Evolutionary conservation across 1,139 yeast species (phyloP), one percentile per base, ranked within the genome.

Genomic region (Nakaseomyces nivariensis): DNA sequence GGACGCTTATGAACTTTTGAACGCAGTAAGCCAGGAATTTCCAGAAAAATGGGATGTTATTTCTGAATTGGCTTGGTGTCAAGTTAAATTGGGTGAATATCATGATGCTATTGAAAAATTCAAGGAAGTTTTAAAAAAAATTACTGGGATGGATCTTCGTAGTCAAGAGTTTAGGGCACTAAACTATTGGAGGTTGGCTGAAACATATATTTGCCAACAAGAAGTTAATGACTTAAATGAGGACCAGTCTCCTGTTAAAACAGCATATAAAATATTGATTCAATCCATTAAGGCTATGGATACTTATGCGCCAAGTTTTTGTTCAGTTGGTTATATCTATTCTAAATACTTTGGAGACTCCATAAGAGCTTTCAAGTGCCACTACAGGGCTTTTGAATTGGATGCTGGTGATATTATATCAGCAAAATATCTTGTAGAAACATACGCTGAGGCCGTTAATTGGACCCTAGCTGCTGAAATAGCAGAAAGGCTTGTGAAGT

Each of bases 381-480:
- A 83, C 63, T 82, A 84, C 63, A 85, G 82, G 60, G 96, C 97
- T 0, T 87, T 92, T 63, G 97, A 92, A 61, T 69, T 92, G 40
- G 95, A 89, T 65, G 76, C 82, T 0, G 78, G 83, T 13, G 95
- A 92, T 61, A 70, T 85, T 8, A 72, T 69, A 1, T 85, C 98
- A 0, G 96, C 96, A 0, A 75, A 76, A 57, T 78, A 78, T 53
- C 74, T 92, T 49, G 89, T 88, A 1, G 74, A 76, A 26, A 82
- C 81, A 13, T 82, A 88, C 57, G 75, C 96, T 1, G 70, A 71
- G 2, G 72, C 72, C 22, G 72, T 77, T 49, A 95, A 90, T 56
- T 92, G 98, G 98, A 84, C 79, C 27, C 73, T 86, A 38, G 96
- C 95, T 0, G 88, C 87, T 52, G 75, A 84, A 5, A 73, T 92